phyloP scores from a whole-genome alignment of 805 yeast genomes.

The Starmerella floricola region DNA sequence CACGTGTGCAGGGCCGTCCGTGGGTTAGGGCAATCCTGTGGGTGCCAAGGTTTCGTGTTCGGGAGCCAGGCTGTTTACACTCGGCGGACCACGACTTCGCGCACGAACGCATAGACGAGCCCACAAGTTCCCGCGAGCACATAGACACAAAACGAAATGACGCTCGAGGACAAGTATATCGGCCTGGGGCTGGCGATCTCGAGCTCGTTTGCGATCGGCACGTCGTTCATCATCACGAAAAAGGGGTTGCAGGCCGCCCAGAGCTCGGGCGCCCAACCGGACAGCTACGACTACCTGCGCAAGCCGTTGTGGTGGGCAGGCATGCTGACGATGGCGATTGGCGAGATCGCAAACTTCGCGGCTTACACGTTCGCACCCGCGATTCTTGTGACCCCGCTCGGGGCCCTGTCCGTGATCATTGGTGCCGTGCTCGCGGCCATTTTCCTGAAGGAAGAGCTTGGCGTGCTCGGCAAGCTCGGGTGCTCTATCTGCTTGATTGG shows the following conservation, averaged over 20 bases:
- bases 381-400: conserved; percentile 79
- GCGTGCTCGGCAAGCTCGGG: conserved; percentile 80
- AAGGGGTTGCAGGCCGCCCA: conserved; percentile 66
- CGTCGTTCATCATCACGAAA: conserved; percentile 79
- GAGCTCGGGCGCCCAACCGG: conserved; percentile 51
- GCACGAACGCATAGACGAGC: too few species aligned
- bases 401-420: conserved; percentile 79
- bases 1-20: too few species aligned
- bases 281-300: conserved; percentile 63
- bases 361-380: conserved; percentile 95
- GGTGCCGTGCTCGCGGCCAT: conserved; percentile 85
- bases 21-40: too few species aligned
- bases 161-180: conserved; percentile 70
- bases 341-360: conserved; percentile 85
- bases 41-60: too few species aligned
- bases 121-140: too few species aligned
- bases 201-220: conserved; percentile 80
- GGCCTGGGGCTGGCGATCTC: conserved; percentile 81
- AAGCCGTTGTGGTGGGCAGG: conserved; percentile 95
- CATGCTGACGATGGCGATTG: conserved; percentile 75
- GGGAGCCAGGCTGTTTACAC: too few species aligned
- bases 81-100: too few species aligned
- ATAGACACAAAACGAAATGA: too few species aligned
- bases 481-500: conserved; percentile 86
- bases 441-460: conserved; percentile 74